These are phyloP conservation scores for Emmonsia crescens DNA, from an alignment of 2,329 filamentous ascomycete genomes.

Conservation along the genomic window DNA sequence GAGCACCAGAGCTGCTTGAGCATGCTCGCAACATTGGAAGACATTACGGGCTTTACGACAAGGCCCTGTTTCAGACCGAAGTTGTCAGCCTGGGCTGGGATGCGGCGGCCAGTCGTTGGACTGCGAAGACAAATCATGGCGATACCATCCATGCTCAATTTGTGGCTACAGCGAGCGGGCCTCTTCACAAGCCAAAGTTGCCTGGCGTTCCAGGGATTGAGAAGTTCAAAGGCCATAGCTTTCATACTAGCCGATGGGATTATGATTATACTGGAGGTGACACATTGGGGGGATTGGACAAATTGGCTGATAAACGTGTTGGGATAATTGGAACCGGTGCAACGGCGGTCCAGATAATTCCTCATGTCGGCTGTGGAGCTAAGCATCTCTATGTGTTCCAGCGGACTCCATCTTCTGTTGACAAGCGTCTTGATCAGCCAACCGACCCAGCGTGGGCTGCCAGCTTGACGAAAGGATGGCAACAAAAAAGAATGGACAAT, in stretches of 20 bases:
- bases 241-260: conserved; percentile 38
- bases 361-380: conserved; percentile 28
- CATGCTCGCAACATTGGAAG: conserved; percentile 38
- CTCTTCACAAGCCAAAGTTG: conserved; percentile 37
- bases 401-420: conserved; percentile 30
- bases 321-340: conserved; percentile 37
- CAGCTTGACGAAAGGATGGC: conserved; percentile 17
- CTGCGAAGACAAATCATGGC: conserved; percentile 14
- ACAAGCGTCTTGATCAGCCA: conserved; percentile 20
- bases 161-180: conserved; percentile 32
- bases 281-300: conserved; percentile 29
- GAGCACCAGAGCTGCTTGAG: conserved; percentile 36
- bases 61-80: conserved; percentile 40
- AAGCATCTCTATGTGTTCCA: conserved; percentile 34
- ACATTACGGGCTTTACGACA: conserved; percentile 33
- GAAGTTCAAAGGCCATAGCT: conserved; percentile 30
- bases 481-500: conserved; percentile 19
- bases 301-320: conserved; percentile 31
- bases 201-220: conserved; percentile 32
- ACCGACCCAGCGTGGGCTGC: conserved; percentile 15
- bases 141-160: conserved; percentile 28
- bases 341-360: conserved; percentile 33
- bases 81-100: conserved; percentile 39
- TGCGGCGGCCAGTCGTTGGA: conserved; percentile 27
- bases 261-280: conserved; percentile 32